Conservation (phyloP, 495 filamentous ascomycete genomes). For the Tuber magnatum region DNA sequence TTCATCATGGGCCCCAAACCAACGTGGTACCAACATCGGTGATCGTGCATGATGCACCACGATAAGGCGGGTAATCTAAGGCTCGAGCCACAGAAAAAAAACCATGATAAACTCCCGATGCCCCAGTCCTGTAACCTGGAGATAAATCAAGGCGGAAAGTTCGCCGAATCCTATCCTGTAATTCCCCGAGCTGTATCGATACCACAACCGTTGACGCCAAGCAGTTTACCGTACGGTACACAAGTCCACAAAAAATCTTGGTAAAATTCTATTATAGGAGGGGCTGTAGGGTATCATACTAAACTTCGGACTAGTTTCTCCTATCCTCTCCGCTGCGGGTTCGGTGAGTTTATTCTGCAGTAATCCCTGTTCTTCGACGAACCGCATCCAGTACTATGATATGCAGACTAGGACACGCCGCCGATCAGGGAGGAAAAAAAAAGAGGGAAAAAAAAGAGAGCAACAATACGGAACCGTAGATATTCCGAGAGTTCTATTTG, state of each 20-base stretch:
- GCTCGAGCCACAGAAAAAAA: slow-evolving; percentile 1
- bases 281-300: background rate
- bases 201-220: background rate
- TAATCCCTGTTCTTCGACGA: background rate
- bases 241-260: background rate
- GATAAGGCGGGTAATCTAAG: slow-evolving; percentile 3
- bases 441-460: background rate
- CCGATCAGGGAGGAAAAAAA: background rate
- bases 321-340: background rate
- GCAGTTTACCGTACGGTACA: background rate
- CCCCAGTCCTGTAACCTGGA: slow-evolving; percentile 1
- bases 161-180: slow-evolving; percentile 1
- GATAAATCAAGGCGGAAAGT: background rate
- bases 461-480: background rate
- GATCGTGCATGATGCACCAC: background rate
- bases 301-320: background rate
- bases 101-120: background rate
- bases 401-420: background rate
- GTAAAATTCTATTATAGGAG: background rate
- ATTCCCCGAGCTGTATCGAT: background rate
- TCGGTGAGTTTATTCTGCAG: slow-evolving; percentile 4
- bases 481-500: background rate
- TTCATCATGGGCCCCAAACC: background rate
- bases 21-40: background rate
- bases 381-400: background rate